Evolutionary conservation across 176 grass and related monocot species (phyloP).

Genomic region (Bromus sterilis): DNA sequence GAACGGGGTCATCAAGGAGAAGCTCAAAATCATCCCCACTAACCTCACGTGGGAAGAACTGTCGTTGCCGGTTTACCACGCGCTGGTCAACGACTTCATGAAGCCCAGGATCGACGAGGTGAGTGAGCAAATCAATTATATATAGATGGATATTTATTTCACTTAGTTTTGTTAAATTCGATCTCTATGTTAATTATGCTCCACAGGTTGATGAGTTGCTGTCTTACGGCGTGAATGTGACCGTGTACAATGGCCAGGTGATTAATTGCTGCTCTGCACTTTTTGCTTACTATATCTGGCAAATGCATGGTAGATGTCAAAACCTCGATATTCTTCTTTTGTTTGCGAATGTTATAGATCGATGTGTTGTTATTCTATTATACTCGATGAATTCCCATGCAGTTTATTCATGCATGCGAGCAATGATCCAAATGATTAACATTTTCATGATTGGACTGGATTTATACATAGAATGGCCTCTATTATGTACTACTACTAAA

Average conservation of each 20-base stretch:
- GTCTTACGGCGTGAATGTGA: conserved; percentile 34
- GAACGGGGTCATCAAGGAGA: conserved; percentile 61
- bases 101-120: conserved; percentile 66
- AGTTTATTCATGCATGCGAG: too few relatives aligned
- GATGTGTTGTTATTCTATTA: too few relatives aligned
- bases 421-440: not conserved
- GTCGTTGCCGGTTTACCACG: conserved; percentile 13
- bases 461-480: not conserved
- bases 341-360: too few relatives aligned
- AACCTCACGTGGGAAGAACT: conserved; percentile 29
- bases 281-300: not conserved
- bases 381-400: too few relatives aligned
- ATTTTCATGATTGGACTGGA: not conserved
- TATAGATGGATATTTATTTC: too few relatives aligned
- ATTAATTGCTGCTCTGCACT: not conserved
- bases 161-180: not conserved
- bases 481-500: not conserved
- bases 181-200: too few relatives aligned
- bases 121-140: too few relatives aligned
- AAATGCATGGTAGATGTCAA: too few relatives aligned
- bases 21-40: conserved; percentile 66
- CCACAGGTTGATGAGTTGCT: conserved; percentile 39
- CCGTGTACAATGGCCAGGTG: conserved; percentile 56
- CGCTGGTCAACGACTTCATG: conserved; percentile 54
- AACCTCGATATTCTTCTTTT: too few relatives aligned